Percentiles rank a stretch among this genome's conserved stretches.
phyloP scores from a whole-genome alignment of 2,329 filamentous ascomycete genomes.

The Fusarium drepaniforme region DNA sequence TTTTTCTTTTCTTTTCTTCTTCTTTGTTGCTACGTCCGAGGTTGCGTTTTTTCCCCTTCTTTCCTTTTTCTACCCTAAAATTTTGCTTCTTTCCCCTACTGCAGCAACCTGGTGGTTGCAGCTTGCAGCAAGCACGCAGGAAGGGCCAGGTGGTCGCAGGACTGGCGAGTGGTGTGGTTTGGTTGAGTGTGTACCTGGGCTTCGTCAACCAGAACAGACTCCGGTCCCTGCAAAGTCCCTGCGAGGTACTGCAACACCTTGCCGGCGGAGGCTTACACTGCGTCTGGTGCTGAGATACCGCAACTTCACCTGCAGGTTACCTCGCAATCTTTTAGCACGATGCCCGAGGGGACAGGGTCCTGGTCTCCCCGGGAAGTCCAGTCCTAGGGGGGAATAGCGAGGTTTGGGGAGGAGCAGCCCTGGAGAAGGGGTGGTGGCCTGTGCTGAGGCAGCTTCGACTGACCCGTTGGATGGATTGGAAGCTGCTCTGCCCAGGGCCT shows the following conservation, averaged over 20 bases:
- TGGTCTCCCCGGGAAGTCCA: conserved; percentile 36
- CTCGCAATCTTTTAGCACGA: conserved; percentile 5
- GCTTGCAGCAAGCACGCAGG: conserved; percentile 36
- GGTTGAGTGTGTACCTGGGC: conserved; percentile 25
- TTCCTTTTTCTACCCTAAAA: conserved; percentile 12
- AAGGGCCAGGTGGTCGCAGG: conserved; percentile 41
- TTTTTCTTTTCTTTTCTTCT: conserved; percentile 18
- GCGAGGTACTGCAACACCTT: conserved; percentile 4
- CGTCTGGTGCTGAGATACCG: background rate
- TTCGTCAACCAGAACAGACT: background rate
- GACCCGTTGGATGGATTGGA: background rate
- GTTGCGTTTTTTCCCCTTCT: conserved; percentile 7
- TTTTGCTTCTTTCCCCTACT: conserved; percentile 23
- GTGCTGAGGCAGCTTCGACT: conserved; percentile 22
- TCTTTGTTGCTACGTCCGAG: background rate
- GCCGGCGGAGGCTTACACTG: background rate
- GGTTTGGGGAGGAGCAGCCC: conserved; percentile 23
- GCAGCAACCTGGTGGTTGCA: conserved; percentile 37
- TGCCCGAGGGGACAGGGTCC: conserved; percentile 17
- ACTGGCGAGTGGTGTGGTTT: conserved; percentile 42
- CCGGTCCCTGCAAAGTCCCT: background rate
- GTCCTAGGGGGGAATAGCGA: conserved; percentile 26
- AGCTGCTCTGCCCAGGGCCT: background rate
- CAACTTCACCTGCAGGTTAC: background rate
- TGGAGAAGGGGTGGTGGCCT: conserved; percentile 32